Evolutionary conservation across 108 stramenopile genomes (phyloP), one percentile per base, ranked within the genome.

Genomic region (Seminavis robusta): DNA sequence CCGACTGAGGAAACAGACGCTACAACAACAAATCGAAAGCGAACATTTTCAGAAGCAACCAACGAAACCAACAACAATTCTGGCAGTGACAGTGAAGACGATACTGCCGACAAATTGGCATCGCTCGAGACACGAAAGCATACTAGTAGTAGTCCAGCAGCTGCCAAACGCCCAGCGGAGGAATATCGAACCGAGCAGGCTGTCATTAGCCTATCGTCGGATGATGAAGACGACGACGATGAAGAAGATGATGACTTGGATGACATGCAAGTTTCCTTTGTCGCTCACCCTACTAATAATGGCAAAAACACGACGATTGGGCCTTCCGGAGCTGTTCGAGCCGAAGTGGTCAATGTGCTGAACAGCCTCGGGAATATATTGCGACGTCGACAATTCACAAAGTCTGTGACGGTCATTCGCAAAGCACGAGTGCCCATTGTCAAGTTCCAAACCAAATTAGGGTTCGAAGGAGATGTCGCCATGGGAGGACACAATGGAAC

Each of bases 391-490:
- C 46, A 55, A 1, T 65, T 80, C 21, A 52, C 74, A 8, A 49
- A 64, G 27, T 65, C 65, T n/a, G 59, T 83, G 17, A 33, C 36
- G 0, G 43, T 71, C 40, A 30, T 52, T 11, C 4, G 23, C 20
- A 26, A 40, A 27, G 32, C 80, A 13, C 51, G 74, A 26, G 90
- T 92, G 41, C 84, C 90, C 11, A 92, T 92, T 42, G 63, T 92
- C 15, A 83, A 83, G 33, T 80, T 84, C 65, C 56, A 48, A 31
- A 79, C 84, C 2, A 40, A 60, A 7, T 70, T 69, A 20, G 90
- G 90, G 1, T 83, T 83, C 47, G 90, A 92, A 66, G 76, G 76
- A 25, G 90, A 92, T 50, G 76, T 92, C 53, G 82, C 81, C 6
- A 69, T 92, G 30, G 90, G 86, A 16, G 90, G 90, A 1, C 83